Conservation (phyloP, 1,284 basidiomycete species). For the Lignosus rhinocerotis region DNA sequence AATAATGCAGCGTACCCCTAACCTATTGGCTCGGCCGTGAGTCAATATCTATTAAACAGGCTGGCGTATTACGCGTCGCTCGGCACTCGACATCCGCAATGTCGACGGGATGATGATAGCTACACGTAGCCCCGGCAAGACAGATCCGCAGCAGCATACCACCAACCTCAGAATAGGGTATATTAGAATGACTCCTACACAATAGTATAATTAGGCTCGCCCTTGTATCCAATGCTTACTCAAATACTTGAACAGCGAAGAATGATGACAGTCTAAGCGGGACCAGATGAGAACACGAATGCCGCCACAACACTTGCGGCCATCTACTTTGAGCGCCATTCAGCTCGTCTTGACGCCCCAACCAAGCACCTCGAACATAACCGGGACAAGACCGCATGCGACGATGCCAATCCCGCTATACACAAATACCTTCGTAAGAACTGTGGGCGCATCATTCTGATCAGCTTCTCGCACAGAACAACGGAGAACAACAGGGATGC, state of each 20-base stretch:
- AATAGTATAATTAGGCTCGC: too few relatives aligned
- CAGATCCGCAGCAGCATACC: neutral
- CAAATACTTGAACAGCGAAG: too few relatives aligned
- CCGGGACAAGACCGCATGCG: constrained; percentile 60
- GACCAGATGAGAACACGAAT: too few relatives aligned
- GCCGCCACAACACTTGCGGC: too few relatives aligned
- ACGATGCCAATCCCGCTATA: constrained; percentile 85
- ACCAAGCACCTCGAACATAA: constrained; percentile 68
- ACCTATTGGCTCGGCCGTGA: neutral
- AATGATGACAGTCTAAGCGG: too few relatives aligned
- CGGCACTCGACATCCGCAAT: constrained; percentile 2
- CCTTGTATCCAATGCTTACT: too few relatives aligned
- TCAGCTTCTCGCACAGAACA: constrained; percentile 6
- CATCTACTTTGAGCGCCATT: neutral
- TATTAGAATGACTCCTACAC: too few relatives aligned
- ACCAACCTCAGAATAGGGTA: neutral
- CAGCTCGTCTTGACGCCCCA: constrained; percentile 52
- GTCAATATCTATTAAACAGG: neutral
- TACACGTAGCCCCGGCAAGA: neutral
- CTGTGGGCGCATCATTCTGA: constrained; percentile 38
- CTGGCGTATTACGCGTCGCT: constrained; percentile 10
- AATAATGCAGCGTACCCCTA: neutral
- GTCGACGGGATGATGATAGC: neutral
- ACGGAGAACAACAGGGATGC: neutral
- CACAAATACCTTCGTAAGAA: constrained; percentile 89